Conservation (phyloP, 345 rosid species). For the Eutrema heterophyllum region DNA sequence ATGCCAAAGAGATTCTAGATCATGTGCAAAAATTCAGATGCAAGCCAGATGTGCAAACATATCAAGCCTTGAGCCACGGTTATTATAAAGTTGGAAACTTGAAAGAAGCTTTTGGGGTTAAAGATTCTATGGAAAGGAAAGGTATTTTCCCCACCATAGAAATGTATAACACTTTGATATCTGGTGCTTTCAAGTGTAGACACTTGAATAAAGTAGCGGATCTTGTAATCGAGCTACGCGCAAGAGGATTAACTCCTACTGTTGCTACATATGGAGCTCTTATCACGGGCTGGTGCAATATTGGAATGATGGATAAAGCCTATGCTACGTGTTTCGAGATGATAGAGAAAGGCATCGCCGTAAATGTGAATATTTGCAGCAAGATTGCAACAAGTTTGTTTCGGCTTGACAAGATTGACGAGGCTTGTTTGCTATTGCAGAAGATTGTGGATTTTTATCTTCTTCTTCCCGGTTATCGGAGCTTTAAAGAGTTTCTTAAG, state of each 20-base stretch:
- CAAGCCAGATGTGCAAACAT: slow-evolving; percentile 65
- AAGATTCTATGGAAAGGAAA: slow-evolving; percentile 42
- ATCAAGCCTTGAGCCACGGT: slow-evolving; percentile 65
- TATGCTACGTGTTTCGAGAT: slow-evolving; percentile 51
- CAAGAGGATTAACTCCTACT: slow-evolving; percentile 41
- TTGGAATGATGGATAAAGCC: slow-evolving; percentile 61
- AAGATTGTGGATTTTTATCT: slow-evolving; percentile 51
- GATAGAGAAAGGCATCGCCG: slow-evolving; percentile 51
- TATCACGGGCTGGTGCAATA: slow-evolving; percentile 61
- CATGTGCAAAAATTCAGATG: slow-evolving; percentile 55
- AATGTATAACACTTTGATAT: slow-evolving; percentile 60
- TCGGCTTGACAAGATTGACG: slow-evolving; percentile 50
- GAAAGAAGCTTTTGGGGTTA: slow-evolving; percentile 58
- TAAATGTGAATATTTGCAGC: slow-evolving; percentile 56
- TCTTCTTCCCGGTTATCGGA: slow-evolving; percentile 30
- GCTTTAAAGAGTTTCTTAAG: slow-evolving; percentile 28
- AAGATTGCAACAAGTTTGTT: slow-evolving; percentile 62
- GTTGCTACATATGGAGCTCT: slow-evolving; percentile 59
- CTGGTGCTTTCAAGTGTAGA: slow-evolving; percentile 47
- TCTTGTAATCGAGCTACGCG: slow-evolving; percentile 46
- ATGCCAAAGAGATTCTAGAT: slow-evolving; percentile 58
- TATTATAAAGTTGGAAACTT: slow-evolving; percentile 65
- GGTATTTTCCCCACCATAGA: slow-evolving; percentile 49
- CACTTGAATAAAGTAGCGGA: slow-evolving; percentile 34
- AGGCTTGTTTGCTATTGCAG: slow-evolving; percentile 59